A percentile compares a stretch with the other conserved stretches of the same genome.
Conservation (phyloP, 345 rosid species). For the Citrus mangshanensis region DNA sequence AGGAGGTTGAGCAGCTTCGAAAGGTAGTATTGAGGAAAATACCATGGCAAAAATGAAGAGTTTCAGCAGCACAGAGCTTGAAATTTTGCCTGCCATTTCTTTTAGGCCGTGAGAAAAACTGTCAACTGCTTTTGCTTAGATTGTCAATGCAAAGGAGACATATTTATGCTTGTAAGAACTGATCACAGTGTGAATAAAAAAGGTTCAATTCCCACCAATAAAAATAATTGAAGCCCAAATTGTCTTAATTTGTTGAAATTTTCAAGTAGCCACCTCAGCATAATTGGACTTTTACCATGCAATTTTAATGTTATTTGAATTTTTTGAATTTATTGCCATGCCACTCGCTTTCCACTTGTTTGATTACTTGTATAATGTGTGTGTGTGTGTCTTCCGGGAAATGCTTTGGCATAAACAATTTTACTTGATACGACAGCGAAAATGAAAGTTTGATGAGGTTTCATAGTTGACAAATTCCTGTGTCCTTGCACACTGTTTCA, state of each 20-base stretch:
- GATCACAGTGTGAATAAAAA: neutral
- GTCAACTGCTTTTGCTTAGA: neutral
- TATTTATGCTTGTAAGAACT: neutral
- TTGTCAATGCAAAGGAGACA: neutral
- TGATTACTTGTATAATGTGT: neutral
- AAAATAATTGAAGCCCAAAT: neutral
- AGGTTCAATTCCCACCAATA: neutral
- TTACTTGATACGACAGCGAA: neutral
- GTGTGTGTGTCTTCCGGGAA: neutral
- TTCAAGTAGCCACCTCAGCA: neutral
- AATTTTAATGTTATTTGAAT: neutral
- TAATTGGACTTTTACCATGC: neutral
- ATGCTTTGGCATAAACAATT: neutral
- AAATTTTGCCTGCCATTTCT: neutral
- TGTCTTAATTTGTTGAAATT: neutral
- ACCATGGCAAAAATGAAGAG: neutral
- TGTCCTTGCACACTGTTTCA: too few relatives aligned
- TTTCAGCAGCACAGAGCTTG: neutral
- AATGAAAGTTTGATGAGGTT: neutral
- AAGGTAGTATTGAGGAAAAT: neutral
- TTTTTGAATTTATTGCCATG: neutral
- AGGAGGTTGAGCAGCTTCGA: neutral
- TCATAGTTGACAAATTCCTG: neutral
- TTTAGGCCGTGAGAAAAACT: neutral
- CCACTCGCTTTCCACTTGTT: neutral